phyloP scores from a whole-genome alignment of 2,329 filamentous ascomycete species.

The Coniella lustricola region DNA sequence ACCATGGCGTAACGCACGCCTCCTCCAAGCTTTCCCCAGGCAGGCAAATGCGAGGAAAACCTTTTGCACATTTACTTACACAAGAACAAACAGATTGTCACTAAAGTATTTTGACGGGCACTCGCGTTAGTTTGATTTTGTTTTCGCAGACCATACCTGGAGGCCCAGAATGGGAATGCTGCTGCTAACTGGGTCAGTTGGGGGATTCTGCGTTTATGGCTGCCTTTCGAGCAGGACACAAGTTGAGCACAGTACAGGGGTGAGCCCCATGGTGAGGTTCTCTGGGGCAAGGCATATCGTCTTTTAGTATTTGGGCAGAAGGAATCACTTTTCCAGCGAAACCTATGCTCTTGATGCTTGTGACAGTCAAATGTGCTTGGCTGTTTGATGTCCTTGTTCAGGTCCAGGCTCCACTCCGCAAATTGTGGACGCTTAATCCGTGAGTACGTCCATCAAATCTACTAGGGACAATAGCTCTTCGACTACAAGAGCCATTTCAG shows the following conservation, averaged over 20 bases:
- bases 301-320: constrained; percentile 15
- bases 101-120: background rate
- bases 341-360: constrained; percentile 11
- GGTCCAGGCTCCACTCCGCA: too few species aligned
- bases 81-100: background rate
- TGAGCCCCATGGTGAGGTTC: constrained; percentile 1
- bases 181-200: background rate
- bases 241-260: background rate
- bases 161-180: background rate
- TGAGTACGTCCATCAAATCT: too few species aligned
- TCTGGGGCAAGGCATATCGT: constrained; percentile 7
- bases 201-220: constrained; percentile 1
- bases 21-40: background rate
- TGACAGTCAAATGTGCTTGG: constrained; percentile 7
- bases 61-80: background rate
- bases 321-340: constrained; percentile 11
- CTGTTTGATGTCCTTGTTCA: background rate
- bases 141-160: background rate
- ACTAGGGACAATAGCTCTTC: too few species aligned
- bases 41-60: background rate
- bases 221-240: background rate
- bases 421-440: too few species aligned
- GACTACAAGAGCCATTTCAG: too few species aligned
- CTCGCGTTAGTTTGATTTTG: background rate
- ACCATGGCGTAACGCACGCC: background rate